phyloP scores from a whole-genome alignment of 345 rosid genomes.

The Acer yangbiense region DNA sequence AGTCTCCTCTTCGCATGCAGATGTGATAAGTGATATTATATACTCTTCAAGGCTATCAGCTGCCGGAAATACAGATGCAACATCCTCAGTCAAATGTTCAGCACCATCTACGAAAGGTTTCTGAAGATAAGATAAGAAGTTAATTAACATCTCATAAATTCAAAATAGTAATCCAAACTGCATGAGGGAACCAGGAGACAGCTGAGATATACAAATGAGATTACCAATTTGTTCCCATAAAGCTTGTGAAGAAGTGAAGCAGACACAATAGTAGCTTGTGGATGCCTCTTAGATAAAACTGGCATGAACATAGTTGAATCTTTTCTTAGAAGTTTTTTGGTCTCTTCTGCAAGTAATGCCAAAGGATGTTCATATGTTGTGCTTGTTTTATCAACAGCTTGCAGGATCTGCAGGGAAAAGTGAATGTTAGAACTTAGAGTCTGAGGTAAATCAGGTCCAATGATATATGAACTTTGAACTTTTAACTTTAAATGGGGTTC shows the following conservation, averaged over 20 bases:
- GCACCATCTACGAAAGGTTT: constrained; percentile 90
- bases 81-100: constrained; percentile 93
- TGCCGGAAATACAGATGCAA: constrained; percentile 82
- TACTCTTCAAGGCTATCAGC: constrained; percentile 92
- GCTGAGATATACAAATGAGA: constrained; percentile 27
- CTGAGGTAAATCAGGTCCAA: not conserved
- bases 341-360: constrained; percentile 90
- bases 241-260: constrained; percentile 90
- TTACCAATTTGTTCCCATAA: constrained; percentile 88
- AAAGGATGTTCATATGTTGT: constrained; percentile 65
- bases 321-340: constrained; percentile 68
- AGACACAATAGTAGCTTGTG: constrained; percentile 69
- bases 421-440: not conserved
- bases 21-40: constrained; percentile 62
- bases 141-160: constrained; percentile 21
- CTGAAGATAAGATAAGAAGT: constrained; percentile 57
- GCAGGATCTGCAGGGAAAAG: constrained; percentile 56
- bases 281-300: constrained; percentile 80
- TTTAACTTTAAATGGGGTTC: not conserved
- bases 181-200: constrained; percentile 11
- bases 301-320: constrained; percentile 77
- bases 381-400: constrained; percentile 68
- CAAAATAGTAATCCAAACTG: constrained; percentile 6
- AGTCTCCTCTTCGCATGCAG: constrained; percentile 62
- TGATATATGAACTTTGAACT: not conserved